Conservation (phyloP, 208 protist species). For the Crithidia acanthocephali region DNA sequence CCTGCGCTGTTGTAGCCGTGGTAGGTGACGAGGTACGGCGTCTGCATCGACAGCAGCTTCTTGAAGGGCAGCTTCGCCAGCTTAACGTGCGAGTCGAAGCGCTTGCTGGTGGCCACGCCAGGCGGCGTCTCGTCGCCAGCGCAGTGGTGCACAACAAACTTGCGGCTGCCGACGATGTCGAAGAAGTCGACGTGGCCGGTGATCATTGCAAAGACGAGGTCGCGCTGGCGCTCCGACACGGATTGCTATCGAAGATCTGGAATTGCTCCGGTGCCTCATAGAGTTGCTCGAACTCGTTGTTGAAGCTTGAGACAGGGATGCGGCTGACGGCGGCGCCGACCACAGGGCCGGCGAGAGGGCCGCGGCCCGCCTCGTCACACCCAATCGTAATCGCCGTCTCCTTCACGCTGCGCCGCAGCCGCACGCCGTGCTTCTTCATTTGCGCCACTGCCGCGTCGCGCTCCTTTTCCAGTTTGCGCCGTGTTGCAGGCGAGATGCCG, state of each 20-base stretch:
- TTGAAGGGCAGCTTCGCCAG: slow-evolving; percentile 82
- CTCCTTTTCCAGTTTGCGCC: slow-evolving; percentile 55
- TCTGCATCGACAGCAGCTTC: slow-evolving; percentile 88
- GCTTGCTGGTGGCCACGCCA: slow-evolving; percentile 41
- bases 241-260: slow-evolving; percentile 92
- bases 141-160: slow-evolving; percentile 85
- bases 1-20: slow-evolving; percentile 76
- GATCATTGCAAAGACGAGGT: slow-evolving; percentile 83
- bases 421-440: slow-evolving; percentile 75
- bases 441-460: slow-evolving; percentile 47
- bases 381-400: slow-evolving; percentile 89
- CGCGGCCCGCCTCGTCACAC: slow-evolving; percentile 90
- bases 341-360: slow-evolving; percentile 89
- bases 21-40: slow-evolving; percentile 83
- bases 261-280: slow-evolving; percentile 84
- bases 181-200: slow-evolving; percentile 84
- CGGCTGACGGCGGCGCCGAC: slow-evolving; percentile 88
- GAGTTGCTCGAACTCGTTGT: slow-evolving; percentile 78
- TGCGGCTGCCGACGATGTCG: slow-evolving; percentile 58
- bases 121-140: slow-evolving; percentile 56
- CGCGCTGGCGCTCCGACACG: slow-evolving; percentile 71
- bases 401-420: slow-evolving; percentile 82
- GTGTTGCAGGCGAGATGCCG: slow-evolving; percentile 31
- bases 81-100: slow-evolving; percentile 59
- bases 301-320: slow-evolving; percentile 87